phyloP scores from a whole-genome alignment of 805 yeast species.

The Candida vartiovaarae region DNA sequence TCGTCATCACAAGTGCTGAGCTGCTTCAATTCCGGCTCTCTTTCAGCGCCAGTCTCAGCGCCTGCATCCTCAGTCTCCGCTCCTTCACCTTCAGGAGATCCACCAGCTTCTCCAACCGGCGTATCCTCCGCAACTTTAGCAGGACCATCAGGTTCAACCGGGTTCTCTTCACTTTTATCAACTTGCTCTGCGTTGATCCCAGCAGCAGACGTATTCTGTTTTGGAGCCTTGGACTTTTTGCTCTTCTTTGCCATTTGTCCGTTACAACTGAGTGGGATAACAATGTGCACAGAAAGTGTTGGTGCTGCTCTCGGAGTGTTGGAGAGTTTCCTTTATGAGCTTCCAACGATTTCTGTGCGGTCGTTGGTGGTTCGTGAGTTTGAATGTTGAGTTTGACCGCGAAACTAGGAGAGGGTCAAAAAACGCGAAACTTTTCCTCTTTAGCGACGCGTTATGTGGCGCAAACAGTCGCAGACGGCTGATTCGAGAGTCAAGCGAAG shows the following conservation, averaged over 20 bases:
- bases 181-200: constrained; percentile 5
- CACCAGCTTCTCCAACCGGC: constrained; percentile 5
- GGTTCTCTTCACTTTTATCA: constrained; percentile 4
- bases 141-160: not conserved
- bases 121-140: constrained; percentile 2
- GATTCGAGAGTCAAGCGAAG: too few relatives aligned
- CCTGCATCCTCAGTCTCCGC: constrained; percentile 5
- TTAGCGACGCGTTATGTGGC: too few relatives aligned
- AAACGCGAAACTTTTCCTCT: too few relatives aligned
- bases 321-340: too few relatives aligned
- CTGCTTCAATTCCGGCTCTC: constrained; percentile 1
- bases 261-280: not conserved
- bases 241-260: constrained; percentile 16
- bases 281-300: too few relatives aligned
- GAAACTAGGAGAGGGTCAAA: too few relatives aligned
- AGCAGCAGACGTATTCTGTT: constrained; percentile 1
- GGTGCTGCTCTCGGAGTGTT: too few relatives aligned
- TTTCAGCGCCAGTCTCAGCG: constrained; percentile 5
- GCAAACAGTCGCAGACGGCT: too few relatives aligned
- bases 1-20: not conserved
- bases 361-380: too few relatives aligned
- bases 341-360: too few relatives aligned
- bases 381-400: too few relatives aligned
- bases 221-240: constrained; percentile 3
- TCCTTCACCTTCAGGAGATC: constrained; percentile 2